Percentiles rank a stretch among this genome's conserved stretches.
Conservation (phyloP, 176 grass and related monocot species). For the Carex myosuroides region DNA sequence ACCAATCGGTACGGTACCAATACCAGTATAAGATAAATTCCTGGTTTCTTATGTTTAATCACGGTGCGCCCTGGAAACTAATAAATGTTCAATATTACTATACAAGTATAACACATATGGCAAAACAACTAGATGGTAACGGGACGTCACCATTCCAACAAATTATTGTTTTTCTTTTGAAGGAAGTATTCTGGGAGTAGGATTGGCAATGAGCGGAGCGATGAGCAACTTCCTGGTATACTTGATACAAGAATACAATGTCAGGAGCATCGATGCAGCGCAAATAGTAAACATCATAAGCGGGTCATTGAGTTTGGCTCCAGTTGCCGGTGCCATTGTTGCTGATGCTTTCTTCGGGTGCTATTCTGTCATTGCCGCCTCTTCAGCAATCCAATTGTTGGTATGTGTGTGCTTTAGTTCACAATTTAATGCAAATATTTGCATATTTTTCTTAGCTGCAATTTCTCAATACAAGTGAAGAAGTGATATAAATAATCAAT, state of each 20-base stretch:
- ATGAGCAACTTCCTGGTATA: slow-evolving; percentile 50
- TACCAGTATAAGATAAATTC: neutral
- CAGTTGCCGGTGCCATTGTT: slow-evolving; percentile 51
- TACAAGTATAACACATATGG: neutral
- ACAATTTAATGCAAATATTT: neutral
- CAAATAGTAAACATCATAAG: slow-evolving; percentile 56
- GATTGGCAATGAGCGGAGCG: slow-evolving; percentile 23
- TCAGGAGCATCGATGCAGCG: slow-evolving; percentile 55
- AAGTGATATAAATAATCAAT: neutral
- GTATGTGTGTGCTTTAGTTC: slow-evolving; percentile 1
- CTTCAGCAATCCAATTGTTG: slow-evolving; percentile 32
- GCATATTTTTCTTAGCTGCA: neutral
- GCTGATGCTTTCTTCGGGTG: slow-evolving; percentile 71
- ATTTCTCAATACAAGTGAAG: neutral
- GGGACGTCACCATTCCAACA: neutral
- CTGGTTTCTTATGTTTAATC: neutral
- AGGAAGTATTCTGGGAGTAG: slow-evolving; percentile 39
- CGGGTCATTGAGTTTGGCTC: slow-evolving; percentile 48
- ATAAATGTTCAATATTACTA: neutral
- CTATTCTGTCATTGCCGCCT: slow-evolving; percentile 46
- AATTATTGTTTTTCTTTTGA: neutral
- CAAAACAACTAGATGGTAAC: neutral
- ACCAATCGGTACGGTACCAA: neutral
- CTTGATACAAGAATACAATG: slow-evolving; percentile 56
- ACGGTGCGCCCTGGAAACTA: neutral